Conservation (phyloP, 768 basidiomycete genomes). For the Termitomyces sp. region DNA sequence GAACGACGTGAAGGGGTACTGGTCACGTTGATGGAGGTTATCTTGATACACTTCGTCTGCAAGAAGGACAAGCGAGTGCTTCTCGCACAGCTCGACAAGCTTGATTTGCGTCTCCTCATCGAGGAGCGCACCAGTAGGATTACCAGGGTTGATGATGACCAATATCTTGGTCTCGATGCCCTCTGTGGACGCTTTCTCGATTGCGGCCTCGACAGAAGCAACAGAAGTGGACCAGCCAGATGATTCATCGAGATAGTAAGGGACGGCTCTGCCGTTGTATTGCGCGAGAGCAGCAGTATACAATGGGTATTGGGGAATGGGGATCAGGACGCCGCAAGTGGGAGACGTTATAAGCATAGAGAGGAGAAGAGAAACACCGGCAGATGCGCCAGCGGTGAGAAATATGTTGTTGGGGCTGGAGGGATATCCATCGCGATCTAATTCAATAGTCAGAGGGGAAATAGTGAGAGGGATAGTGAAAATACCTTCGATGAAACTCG, state of each 20-base stretch:
- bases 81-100: constrained; percentile 81
- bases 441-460: constrained; percentile 1
- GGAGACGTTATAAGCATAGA: constrained; percentile 70
- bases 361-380: constrained; percentile 86
- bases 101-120: constrained; percentile 62
- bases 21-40: constrained; percentile 70
- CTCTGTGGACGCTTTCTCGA: constrained; percentile 58
- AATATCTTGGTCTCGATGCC: constrained; percentile 73
- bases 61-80: constrained; percentile 80
- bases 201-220: constrained; percentile 55
- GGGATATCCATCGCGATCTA: constrained; percentile 88
- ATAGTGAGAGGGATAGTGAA: constrained; percentile 1
- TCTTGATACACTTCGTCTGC: constrained; percentile 99
- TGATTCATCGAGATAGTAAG: constrained; percentile 85
- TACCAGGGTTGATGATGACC: constrained; percentile 98
- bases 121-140: constrained; percentile 90
- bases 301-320: constrained; percentile 97
- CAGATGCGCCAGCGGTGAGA: constrained; percentile 92
- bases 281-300: constrained; percentile 95
- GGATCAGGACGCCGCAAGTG: constrained; percentile 79
- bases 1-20: constrained; percentile 86
- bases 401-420: constrained; percentile 83
- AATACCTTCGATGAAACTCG: constrained; percentile 83
- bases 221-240: constrained; percentile 80
- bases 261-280: constrained; percentile 70